A percentile compares a stretch with the other conserved stretches of the same genome.
Evolutionary conservation across 176 grass and related monocot genomes (phyloP).

Genomic region (bread wheat (Triticum aestivum)): IWGSC_CS_RefSeq_v2.1 NC_057799.1:162575152-162575651

Average conservation of each 20-base stretch:
- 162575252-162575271: too few species aligned
- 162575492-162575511: slow-evolving; percentile 45
- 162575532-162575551: slow-evolving; percentile 75
- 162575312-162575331: background rate
- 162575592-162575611: background rate
- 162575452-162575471: background rate
- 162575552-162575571: slow-evolving; percentile 64
- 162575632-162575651: background rate
- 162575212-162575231: too few species aligned
- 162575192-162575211: too few species aligned
- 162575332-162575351: background rate
- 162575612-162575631: background rate
- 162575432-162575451: background rate
- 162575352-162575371: background rate
- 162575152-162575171: too few species aligned
- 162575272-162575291: too few species aligned
- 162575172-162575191: too few species aligned
- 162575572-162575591: slow-evolving; percentile 43
- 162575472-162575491: slow-evolving; percentile 45
- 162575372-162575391: background rate
- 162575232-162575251: too few species aligned
- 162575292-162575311: too few species aligned
- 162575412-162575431: background rate
- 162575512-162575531: slow-evolving; percentile 52
- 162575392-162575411: slow-evolving; percentile 16